Percentiles rank a stretch among this genome's conserved stretches.
Conservation (phyloP, 2,329 filamentous ascomycete species). For the Stachybotrys chlorohalonatus region DNA sequence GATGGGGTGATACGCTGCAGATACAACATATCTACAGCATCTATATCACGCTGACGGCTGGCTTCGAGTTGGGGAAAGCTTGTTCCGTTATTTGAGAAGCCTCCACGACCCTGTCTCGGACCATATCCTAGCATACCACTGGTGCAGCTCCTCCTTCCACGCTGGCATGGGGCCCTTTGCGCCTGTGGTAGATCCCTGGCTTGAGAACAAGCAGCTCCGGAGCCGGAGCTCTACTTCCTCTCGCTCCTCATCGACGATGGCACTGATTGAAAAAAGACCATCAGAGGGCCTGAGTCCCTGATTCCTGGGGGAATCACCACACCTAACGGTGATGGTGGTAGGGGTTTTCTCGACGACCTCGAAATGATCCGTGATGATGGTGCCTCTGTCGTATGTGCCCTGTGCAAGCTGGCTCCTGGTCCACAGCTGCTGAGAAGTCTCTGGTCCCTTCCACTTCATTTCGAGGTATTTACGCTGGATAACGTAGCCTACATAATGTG, state of each 20-base stretch:
- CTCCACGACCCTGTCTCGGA: conserved; percentile 28
- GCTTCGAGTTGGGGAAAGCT: too few relatives aligned
- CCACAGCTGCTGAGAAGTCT: conserved; percentile 55
- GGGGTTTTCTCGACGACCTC: conserved; percentile 58
- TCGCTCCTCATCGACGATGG: conserved; percentile 47
- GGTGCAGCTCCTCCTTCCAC: conserved; percentile 20
- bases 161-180: conserved; percentile 19
- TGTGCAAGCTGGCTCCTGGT: conserved; percentile 40
- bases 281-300: conserved; percentile 48
- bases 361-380: conserved; percentile 61
- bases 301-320: conserved; percentile 55
- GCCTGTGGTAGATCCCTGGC: conserved; percentile 24
- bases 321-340: conserved; percentile 52
- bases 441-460: conserved; percentile 46
- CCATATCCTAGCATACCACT: conserved; percentile 32
- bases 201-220: conserved; percentile 54
- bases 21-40: too few relatives aligned
- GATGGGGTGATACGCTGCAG: too few relatives aligned
- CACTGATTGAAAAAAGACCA: conserved; percentile 58
- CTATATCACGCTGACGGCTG: too few relatives aligned
- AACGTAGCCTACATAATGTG: conserved; percentile 35
- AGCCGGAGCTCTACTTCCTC: conserved; percentile 54
- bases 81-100: conserved; percentile 8
- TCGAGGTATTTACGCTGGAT: conserved; percentile 50
- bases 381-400: conserved; percentile 54